A percentile compares a stretch with the other conserved stretches of the same genome.
phyloP scores from a whole-genome alignment of 2,329 filamentous ascomycete genomes.

The Lecanicillium sp. region DNA sequence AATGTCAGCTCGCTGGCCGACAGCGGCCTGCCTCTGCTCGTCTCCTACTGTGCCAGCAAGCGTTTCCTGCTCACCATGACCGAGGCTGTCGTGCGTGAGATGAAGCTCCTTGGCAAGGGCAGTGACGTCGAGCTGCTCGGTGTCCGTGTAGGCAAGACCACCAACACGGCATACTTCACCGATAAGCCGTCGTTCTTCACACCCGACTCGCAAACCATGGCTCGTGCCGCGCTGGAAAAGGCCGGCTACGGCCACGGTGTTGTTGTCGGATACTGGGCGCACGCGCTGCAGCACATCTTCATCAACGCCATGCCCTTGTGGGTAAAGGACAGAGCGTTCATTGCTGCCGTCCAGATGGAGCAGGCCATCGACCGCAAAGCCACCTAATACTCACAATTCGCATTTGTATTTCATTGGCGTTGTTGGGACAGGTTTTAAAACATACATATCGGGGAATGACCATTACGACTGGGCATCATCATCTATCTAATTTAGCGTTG shows the following conservation, averaged over 20 bases:
- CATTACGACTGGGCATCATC: background rate
- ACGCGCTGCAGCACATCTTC: conserved; percentile 16
- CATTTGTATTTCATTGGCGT: too few relatives aligned
- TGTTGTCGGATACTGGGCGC: conserved; percentile 17
- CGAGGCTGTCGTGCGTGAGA: conserved; percentile 35
- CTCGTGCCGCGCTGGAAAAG: conserved; percentile 16
- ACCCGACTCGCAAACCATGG: conserved; percentile 16
- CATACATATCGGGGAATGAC: too few relatives aligned
- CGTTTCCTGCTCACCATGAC: conserved; percentile 38
- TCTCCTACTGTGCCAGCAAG: conserved; percentile 41
- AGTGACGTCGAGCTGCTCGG: conserved; percentile 15
- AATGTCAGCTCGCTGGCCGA: conserved; percentile 44
- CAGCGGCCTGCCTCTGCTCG: conserved; percentile 40
- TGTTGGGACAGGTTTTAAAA: background rate
- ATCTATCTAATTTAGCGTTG: conserved; percentile 1
- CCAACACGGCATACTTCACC: conserved; percentile 16
- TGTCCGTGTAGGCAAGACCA: conserved; percentile 18
- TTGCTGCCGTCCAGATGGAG: conserved; percentile 5
- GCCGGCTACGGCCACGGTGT: conserved; percentile 16
- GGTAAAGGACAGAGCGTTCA: conserved; percentile 11
- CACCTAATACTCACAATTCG: background rate
- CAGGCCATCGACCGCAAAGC: conserved; percentile 5
- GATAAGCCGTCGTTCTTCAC: conserved; percentile 17
- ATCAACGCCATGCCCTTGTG: conserved; percentile 12
- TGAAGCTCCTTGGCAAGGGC: conserved; percentile 21